phyloP scores from a whole-genome alignment of 345 rosid species.

The Pistacia atlantica region DNA sequence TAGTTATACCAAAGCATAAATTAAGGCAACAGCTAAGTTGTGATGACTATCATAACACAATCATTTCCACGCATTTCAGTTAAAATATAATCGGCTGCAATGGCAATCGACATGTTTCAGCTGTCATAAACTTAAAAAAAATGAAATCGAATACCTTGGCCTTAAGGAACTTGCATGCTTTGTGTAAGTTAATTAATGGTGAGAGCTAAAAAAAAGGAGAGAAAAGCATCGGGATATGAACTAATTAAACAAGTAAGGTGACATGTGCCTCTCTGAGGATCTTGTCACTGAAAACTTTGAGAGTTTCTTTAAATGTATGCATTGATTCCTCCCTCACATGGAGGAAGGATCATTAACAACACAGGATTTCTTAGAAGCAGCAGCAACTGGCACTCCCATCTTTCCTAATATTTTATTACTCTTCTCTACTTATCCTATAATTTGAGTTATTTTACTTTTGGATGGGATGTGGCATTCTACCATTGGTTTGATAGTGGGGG shows the following conservation, averaged over 20 bases:
- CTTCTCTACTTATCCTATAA: neutral
- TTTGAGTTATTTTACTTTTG: neutral
- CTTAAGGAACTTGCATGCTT: neutral
- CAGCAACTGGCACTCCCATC: constrained; percentile 26
- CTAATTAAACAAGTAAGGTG: constrained; percentile 17
- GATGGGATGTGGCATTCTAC: neutral
- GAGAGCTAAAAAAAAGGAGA: neutral
- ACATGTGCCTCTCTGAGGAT: constrained; percentile 42
- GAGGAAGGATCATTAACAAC: constrained; percentile 24
- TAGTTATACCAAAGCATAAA: neutral
- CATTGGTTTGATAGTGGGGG: neutral
- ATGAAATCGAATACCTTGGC: neutral
- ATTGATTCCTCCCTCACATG: constrained; percentile 65
- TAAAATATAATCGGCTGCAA: neutral
- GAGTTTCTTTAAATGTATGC: constrained; percentile 36
- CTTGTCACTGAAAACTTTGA: constrained; percentile 40
- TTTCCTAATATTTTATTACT: neutral
- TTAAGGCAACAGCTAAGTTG: neutral
- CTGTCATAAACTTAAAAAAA: neutral
- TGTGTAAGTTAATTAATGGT: too few relatives aligned
- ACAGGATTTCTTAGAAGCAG: constrained; percentile 21
- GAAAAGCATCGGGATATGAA: neutral
- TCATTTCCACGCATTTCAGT: constrained; percentile 3
- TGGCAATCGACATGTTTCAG: constrained; percentile 2
- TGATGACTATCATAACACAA: constrained; percentile 1